Evolutionary conservation across 78 protist species (phyloP), one percentile per base, ranked within the genome.

Genomic region (Dictyostelium purpureum): DNA sequence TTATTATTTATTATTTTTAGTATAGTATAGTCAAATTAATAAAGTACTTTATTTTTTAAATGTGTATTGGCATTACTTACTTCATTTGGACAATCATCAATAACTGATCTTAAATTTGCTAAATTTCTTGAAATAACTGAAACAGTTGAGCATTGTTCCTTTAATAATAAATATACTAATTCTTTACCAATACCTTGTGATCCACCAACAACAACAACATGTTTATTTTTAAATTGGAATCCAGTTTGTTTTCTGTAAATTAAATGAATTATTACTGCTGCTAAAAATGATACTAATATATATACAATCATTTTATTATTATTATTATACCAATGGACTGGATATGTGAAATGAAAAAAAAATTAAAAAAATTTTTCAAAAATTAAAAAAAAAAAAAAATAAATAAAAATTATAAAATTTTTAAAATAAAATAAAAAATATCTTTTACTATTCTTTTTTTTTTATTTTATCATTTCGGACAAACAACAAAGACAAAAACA

Each of bases 171-270:
- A 40, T 82, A 82, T 9, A 82, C 90, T 19, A 82, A 70, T 42
- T 82, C 73, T 70, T 82, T 82, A 33, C 90, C 90, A 82, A 82
- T 82, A 42, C 90, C 90, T 26, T 52, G 26, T 37, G 90, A 82
- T 7, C 90, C 90, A 49, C 90, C 90, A 38, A 70, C 21, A 26
- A 82, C 73, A 12, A 82, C 75, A 26, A 82, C 79, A 82, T 82
- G 78, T 42, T 82, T 82, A 19, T 59, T 40, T 43, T 52, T 70
- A 18, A 82, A 70, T 28, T 33, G 21, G 12, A 37, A 43, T 14
- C 51, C 42, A 26, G 1, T 43, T 71, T 71, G 57, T 71, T 43
- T 71, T 47, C 43, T 38, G 26, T 71, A 71, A 19, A 71, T 28
- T 1, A 71, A 71, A 45, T 71, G 52, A 1, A 43, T n/a, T n/a